Conservation (phyloP, 1,284 basidiomycete genomes). For the Ceratobasidium sp. region DNA sequence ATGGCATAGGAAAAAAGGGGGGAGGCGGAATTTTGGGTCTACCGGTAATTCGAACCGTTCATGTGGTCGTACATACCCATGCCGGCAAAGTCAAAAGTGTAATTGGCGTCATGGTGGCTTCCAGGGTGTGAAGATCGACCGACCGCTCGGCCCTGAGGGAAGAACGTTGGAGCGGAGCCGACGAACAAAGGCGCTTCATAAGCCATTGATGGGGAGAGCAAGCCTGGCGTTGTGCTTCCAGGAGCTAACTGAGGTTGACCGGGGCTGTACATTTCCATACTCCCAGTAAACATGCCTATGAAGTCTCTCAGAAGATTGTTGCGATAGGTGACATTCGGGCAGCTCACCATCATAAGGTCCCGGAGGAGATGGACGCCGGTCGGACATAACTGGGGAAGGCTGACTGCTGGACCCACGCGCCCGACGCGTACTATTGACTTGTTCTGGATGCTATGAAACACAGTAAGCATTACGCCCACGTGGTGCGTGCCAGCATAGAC, state of each 20-base stretch:
- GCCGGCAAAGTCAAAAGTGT: not conserved
- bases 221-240: not conserved
- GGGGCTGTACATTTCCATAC: not conserved
- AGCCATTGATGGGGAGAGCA: not conserved
- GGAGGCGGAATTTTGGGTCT: not conserved
- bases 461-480: not conserved
- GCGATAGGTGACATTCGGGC: too few species aligned
- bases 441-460: constrained; percentile 12
- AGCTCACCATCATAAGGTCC: constrained; percentile 15
- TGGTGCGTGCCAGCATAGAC: not conserved
- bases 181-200: not conserved
- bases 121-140: not conserved
- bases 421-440: constrained; percentile 6
- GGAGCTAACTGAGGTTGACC: not conserved
- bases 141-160: not conserved
- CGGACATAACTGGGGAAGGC: constrained; percentile 10
- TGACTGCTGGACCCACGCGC: not conserved
- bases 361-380: constrained; percentile 1
- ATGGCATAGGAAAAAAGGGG: too few species aligned
- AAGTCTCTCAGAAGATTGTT: not conserved
- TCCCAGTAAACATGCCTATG: not conserved
- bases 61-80: constrained; percentile 5
- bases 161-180: not conserved
- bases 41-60: constrained; percentile 2
- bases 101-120: not conserved